phyloP scores from a whole-genome alignment of 192 early-diverging fungal genomes.

The Kickxella alabastrina region DNA sequence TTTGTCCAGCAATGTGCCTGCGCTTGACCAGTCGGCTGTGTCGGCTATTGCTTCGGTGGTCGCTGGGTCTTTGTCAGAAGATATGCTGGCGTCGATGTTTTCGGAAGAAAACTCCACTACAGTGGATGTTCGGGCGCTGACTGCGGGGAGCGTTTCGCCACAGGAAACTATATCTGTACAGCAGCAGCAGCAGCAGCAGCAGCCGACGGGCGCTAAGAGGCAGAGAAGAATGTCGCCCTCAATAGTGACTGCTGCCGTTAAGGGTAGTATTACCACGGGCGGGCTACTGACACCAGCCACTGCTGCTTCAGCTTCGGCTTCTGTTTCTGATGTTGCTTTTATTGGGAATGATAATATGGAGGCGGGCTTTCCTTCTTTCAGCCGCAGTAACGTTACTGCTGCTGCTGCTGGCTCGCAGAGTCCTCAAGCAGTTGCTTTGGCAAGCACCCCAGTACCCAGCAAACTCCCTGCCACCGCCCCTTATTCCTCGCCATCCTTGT shows the following conservation, averaged over 20 bases:
- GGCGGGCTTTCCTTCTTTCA: background rate
- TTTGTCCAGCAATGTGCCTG: background rate
- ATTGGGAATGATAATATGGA: slow-evolving; percentile 30
- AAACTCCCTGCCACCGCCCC: background rate
- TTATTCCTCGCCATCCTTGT: slow-evolving; percentile 6
- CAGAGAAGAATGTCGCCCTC: background rate
- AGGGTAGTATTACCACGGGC: too few species aligned
- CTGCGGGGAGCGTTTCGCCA: slow-evolving; percentile 34
- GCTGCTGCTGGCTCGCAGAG: too few species aligned
- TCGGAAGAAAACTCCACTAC: slow-evolving; percentile 8
- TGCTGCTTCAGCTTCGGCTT: background rate
- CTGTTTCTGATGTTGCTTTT: background rate
- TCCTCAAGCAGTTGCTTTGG: too few species aligned
- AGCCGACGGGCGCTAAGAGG: background rate
- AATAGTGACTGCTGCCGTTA: too few species aligned
- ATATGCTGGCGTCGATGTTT: slow-evolving; percentile 23
- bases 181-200: background rate
- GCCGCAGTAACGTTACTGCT: slow-evolving; percentile 22
- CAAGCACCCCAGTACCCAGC: too few species aligned
- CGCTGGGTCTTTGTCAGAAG: slow-evolving; percentile 9
- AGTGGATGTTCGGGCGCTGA: too few species aligned
- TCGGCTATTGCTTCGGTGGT: slow-evolving; percentile 13
- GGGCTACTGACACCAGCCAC: too few species aligned
- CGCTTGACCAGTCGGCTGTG: slow-evolving; percentile 6
- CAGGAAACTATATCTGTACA: slow-evolving; percentile 28